Evolutionary conservation across 805 yeast genomes (phyloP), one percentile per base, ranked within the genome.

Genomic region (Ogataea philodendri): DNA sequence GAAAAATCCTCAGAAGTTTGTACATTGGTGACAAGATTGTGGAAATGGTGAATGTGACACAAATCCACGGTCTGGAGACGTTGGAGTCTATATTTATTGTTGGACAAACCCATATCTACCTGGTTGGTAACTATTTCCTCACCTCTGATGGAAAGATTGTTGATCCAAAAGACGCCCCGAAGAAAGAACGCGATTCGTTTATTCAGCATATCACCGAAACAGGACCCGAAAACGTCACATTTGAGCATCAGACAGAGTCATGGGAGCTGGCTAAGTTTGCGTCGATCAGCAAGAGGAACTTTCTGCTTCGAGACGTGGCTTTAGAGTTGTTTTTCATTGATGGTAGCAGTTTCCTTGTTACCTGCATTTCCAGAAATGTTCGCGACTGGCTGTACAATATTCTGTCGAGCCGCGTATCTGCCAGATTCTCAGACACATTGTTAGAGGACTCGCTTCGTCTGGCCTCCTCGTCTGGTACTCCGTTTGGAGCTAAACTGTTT

Each of bases 251-350:
- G 9, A 73, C 74, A 1, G 69, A 69, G 42, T 60, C 69, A 9
- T 85, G 94, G 93, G 69, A 73, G 15, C 48, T 83, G 14, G 66
- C 66, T 5, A 74, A 73, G 27, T 52, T 88, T 13, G 72, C 77
- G 0, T 77, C 82, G 4, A 74, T 81, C 9, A 77, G 87, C 3
- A 84, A 83, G 44, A 62, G 95, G 33, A 86, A 82, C 23, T 87
- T 86, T 49, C 57, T 87, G 13, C 63, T 87, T 10, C 63, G 95
- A 37, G 94, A 86, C 57, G 84, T 83, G 28, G 95, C 93, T 0
- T 53, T 86, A 22, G 96, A 87, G 51, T 59, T 86, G 51, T 79
- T 84, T 44, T 84, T 85, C 55, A 70, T 71, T 16, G 78, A 81
- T 56, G 94, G 93, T 0, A 73, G 79, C 1, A 82, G 85, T 44